Evolutionary conservation across 2,329 filamentous ascomycete genomes (phyloP).

Genomic region (Raffaelea albimanens): DNA sequence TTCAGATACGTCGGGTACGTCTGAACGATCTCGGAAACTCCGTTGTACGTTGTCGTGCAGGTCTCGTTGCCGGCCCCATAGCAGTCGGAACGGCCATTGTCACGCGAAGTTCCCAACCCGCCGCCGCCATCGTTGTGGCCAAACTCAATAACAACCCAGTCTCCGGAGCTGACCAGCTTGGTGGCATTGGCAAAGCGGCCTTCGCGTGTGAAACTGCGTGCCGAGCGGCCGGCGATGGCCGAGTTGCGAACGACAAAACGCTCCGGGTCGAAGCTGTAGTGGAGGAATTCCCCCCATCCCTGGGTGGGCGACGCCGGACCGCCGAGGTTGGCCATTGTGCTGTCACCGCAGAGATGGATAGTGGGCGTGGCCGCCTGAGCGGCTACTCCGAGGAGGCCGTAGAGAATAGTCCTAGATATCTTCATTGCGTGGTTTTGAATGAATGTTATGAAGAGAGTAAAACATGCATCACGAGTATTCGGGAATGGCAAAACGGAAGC

Average conservation of each 20-base stretch:
- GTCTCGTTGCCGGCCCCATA: slow-evolving; percentile 40
- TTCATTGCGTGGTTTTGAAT: no score
- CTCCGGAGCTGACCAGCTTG: slow-evolving; percentile 37
- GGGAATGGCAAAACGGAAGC: no score
- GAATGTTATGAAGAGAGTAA: no score
- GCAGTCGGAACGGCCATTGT: slow-evolving; percentile 55
- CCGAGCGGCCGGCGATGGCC: slow-evolving; percentile 56
- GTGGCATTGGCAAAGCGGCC: slow-evolving; percentile 51
- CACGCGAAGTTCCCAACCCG: slow-evolving; percentile 30
- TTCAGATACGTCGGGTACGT: slow-evolving; percentile 53
- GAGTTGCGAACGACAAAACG: slow-evolving; percentile 52
- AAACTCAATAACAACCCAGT: slow-evolving; percentile 61
- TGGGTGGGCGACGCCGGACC: slow-evolving; percentile 12
- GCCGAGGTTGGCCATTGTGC: slow-evolving; percentile 40
- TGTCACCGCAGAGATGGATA: slow-evolving; percentile 45
- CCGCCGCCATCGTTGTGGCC: slow-evolving; percentile 60
- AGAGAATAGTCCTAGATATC: no score
- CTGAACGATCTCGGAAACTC: slow-evolving; percentile 42
- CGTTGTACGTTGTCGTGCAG: slow-evolving; percentile 31
- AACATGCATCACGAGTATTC: no score
- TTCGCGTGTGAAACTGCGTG: slow-evolving; percentile 57
- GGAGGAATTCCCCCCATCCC: slow-evolving; percentile 50
- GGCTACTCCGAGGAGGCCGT: background rate
- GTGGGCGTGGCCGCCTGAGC: slow-evolving; percentile 16
- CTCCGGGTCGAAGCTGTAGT: slow-evolving; percentile 28